Base-by-base conservation (phyloP, 1,139 yeast species). In the Yamadazyma triangularis region DNA sequence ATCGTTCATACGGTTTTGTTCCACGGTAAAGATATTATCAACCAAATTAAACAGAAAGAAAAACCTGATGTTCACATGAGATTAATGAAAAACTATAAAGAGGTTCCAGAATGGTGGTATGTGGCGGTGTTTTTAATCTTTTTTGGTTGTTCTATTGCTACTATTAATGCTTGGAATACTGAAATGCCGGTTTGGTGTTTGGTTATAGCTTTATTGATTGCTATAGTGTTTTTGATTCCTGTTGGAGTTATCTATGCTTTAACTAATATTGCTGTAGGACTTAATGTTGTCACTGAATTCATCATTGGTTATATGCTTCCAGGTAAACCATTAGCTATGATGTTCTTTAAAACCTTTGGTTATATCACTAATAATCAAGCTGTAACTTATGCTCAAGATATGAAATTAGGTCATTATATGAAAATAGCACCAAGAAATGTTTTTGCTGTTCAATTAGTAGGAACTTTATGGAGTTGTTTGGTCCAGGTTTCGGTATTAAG, bases 41-140 rank as follows among this genome's bases (percentile, higher is more conserved):
- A 57, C 13, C 74, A 67, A 50, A 43, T 77, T 47, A 60, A 56
- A 40, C 28, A 24, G 12, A 31, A 38, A 26, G 45, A 42, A 34
- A 41, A 53, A 59, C 43, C 61, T 63, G 46, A 80, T 54, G 75
- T 80, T 15, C 87, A 79, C 51, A 69, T 67, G 60, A 67, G 79
- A 43, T 65, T 78, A 36, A 79, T 79, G 83, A 60, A 58, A 37
- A 55, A 58, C 25, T 81, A 79, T 53, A 68, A 60, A 31, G 77
- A 73, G 42, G 77, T 72, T 19, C 88, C 88, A 21, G 77, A 70
- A 38, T 78, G 85, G 85, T 76, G 85, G 82, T 81, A 63, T 47
- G 48, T 47, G 1, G 45, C 68, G 23, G 62, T 75, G 4, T 72
- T 78, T 48, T 39, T 64, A 15, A 39, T 55, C 19, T 62, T 64